Conservation (phyloP, 768 basidiomycete species). For the Arthromyces matolae region DNA sequence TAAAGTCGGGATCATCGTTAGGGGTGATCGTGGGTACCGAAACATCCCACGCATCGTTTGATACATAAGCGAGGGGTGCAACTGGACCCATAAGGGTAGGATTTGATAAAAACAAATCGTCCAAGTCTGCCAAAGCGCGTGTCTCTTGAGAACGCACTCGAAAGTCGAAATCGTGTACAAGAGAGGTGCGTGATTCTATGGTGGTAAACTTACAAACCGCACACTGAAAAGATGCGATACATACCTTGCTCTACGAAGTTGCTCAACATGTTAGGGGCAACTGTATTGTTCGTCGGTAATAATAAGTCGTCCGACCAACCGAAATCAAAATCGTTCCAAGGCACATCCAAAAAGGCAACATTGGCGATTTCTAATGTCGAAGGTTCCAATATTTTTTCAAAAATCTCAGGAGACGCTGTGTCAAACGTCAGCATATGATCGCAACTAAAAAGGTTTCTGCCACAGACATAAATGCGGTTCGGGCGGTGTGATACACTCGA, state of each 20-base stretch:
- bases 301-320: background rate
- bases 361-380: background rate
- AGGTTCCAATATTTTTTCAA: background rate
- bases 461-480: background rate
- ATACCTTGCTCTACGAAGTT: background rate
- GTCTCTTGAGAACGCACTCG: background rate
- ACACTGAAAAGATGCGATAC: too few species aligned
- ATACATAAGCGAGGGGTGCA: background rate
- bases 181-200: background rate
- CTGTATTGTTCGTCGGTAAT: background rate
- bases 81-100: background rate
- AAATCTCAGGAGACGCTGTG: background rate
- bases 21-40: background rate
- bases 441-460: too few species aligned
- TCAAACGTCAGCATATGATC: background rate
- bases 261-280: background rate
- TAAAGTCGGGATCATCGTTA: background rate
- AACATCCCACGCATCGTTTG: background rate
- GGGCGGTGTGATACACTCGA: background rate
- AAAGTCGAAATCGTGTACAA: conserved; percentile 2
- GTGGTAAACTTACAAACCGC: too few species aligned
- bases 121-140: background rate
- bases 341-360: background rate
- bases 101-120: background rate
- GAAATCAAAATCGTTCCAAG: conserved; percentile 1